phyloP scores from a whole-genome alignment of 805 yeast genomes.

The Candida golubevii region DNA sequence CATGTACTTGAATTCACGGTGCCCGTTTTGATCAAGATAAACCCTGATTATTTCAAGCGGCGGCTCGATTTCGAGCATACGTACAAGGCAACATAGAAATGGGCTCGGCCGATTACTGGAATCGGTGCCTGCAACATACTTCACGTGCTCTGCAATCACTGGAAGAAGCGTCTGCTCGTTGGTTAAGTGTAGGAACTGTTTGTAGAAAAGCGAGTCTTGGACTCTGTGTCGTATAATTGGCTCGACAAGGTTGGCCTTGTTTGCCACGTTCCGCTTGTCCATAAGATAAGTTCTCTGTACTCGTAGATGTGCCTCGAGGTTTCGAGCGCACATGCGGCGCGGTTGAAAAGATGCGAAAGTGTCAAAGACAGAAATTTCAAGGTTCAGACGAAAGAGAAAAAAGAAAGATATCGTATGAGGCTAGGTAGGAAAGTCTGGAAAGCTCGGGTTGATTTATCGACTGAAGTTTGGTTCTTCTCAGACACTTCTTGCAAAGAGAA shows the following conservation, averaged over 20 bases:
- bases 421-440: too few species aligned
- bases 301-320: not conserved
- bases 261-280: conserved; percentile 17
- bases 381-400: too few species aligned
- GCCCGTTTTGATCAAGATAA: conserved; percentile 53
- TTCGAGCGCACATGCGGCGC: not conserved
- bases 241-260: conserved; percentile 36
- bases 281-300: not conserved
- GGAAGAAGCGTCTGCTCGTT: conserved; percentile 39
- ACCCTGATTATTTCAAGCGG: conserved; percentile 49
- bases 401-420: too few species aligned
- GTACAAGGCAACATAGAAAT: conserved; percentile 71
- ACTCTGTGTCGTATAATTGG: conserved; percentile 40
- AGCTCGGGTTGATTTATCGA: too few species aligned
- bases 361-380: not conserved
- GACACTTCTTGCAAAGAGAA: too few species aligned
- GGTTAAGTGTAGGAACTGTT: conserved; percentile 36
- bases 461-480: too few species aligned
- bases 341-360: not conserved
- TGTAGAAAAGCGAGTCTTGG: conserved; percentile 41
- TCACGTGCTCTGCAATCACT: conserved; percentile 29
- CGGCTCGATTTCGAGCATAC: conserved; percentile 76
- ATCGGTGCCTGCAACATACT: conserved; percentile 57
- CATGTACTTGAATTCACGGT: conserved; percentile 62
- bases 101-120: conserved; percentile 58